Conservation (phyloP, 805 yeast genomes). For the Candida xyloterini region DNA sequence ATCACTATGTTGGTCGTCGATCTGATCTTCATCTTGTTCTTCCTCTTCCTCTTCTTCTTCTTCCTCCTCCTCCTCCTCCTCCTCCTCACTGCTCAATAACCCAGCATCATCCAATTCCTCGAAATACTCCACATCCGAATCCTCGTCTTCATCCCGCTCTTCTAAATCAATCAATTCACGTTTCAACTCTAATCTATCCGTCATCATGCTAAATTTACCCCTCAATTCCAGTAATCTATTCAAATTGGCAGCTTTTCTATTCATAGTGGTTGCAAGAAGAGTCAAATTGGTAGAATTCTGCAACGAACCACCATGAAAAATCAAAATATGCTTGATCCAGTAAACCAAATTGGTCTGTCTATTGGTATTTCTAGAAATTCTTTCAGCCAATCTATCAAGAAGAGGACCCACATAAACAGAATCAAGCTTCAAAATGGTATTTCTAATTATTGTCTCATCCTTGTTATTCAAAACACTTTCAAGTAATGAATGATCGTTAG, state of each 20-base stretch:
- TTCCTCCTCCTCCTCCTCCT: constrained; percentile 25
- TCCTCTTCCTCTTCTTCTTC: constrained; percentile 22
- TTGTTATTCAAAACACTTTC: constrained; percentile 72
- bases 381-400: constrained; percentile 51
- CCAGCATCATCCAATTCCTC: constrained; percentile 63
- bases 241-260: constrained; percentile 46
- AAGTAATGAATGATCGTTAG: constrained; percentile 80
- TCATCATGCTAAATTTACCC: constrained; percentile 46
- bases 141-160: constrained; percentile 30
- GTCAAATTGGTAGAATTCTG: constrained; percentile 46
- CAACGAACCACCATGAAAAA: constrained; percentile 51
- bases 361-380: constrained; percentile 47
- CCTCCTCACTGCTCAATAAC: constrained; percentile 23
- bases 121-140: constrained; percentile 47
- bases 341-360: constrained; percentile 48
- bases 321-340: constrained; percentile 56
- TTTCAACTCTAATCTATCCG: constrained; percentile 42
- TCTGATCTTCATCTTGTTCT: constrained; percentile 55
- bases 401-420: constrained; percentile 47
- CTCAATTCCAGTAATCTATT: constrained; percentile 50
- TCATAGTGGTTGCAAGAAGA: constrained; percentile 44
- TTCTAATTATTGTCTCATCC: constrained; percentile 48
- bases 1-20: constrained; percentile 43
- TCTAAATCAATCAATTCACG: constrained; percentile 36
- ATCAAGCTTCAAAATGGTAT: constrained; percentile 48